Evolutionary conservation across 164 flowering plant species (phyloP), one percentile per base, ranked within the genome.

Genomic region (Nymphaea thermarum): DNA sequence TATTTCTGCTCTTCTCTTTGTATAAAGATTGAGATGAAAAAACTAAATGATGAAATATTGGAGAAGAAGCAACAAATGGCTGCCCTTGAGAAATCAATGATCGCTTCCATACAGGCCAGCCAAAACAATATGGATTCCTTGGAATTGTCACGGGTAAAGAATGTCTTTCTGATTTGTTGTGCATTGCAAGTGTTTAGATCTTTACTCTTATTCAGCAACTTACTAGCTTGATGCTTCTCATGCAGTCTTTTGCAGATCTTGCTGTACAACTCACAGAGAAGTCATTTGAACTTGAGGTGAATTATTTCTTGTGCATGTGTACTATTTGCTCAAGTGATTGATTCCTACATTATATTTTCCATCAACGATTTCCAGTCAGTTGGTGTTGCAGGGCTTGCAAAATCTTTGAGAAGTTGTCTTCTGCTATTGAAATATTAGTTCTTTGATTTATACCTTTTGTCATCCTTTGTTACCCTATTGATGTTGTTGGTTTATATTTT

Each of bases 261-360:
- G 72, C 72, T 77, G 86, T 66, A 47, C 97, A 90, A 80, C 75
- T 94, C 70, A 91, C 83, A 76, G 96, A 94, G 87, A 91, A 94
- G 77, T 87, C 99, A 61, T 86, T 94, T 75, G 99, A 91, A 76
- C 95, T 94, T 64, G 99, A 94, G 98, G 98, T 93, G 71, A 82
- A 45, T 45, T 45, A 10, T 45, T 10, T 45, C 53, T 5, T 45
- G 2, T 10, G 10, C 5, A 45, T 45, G 53, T 25, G 36, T 25
- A 25, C 36, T 25, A 25, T 25, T 25, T 25, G 36, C 36, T 25
- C 36, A 25, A 25, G 36, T 25, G 36, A 25, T 25, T 25, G 36
- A 25, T 25, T 25, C 36, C 36, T 25, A 25, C 36, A 25, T 25
- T 25, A 25, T 25, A 25, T 25, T 25, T 25, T 25, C 36, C 36